Conservation (phyloP, 2,329 filamentous ascomycete species). For the Escovopsis sp. region DNA sequence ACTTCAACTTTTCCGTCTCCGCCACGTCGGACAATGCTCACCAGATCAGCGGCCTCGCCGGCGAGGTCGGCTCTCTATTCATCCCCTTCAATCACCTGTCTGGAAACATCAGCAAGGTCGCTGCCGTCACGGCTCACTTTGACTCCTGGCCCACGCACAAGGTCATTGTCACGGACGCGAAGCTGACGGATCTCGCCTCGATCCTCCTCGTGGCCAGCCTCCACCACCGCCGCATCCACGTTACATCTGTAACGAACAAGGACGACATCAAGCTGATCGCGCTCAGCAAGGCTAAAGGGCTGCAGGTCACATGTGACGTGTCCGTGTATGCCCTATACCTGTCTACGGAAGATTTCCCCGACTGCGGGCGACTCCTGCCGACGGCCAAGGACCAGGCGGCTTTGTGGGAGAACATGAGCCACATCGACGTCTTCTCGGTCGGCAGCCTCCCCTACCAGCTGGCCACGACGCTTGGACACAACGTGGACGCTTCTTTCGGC, state of each 20-base stretch:
- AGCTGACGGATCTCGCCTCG: constrained; percentile 66
- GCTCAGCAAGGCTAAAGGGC: constrained; percentile 65
- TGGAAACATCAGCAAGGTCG: constrained; percentile 72
- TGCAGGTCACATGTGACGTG: constrained; percentile 70
- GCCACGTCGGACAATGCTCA: constrained; percentile 25
- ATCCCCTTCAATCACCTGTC: constrained; percentile 71
- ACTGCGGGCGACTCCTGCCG: constrained; percentile 46
- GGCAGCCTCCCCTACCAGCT: constrained; percentile 67
- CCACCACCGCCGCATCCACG: constrained; percentile 63
- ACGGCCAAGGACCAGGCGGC: constrained; percentile 53
- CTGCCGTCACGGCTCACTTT: constrained; percentile 65
- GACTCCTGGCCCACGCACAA: constrained; percentile 63
- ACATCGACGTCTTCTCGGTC: constrained; percentile 66
- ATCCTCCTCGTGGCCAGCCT: constrained; percentile 64
- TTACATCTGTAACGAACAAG: constrained; percentile 63
- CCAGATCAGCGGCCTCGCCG: constrained; percentile 56
- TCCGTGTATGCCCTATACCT: constrained; percentile 68
- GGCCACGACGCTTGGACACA: constrained; percentile 37
- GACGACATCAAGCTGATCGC: constrained; percentile 66
- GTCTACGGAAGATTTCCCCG: constrained; percentile 53
- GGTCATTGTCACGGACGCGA: constrained; percentile 68
- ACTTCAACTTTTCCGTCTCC: constrained; percentile 42
- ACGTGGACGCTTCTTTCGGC: constrained; percentile 45
- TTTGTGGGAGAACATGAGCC: constrained; percentile 57
- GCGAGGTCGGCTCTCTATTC: constrained; percentile 65